Base-by-base conservation (phyloP, 805 yeast species). In the Myxozyma vanderwaltii region DNA sequence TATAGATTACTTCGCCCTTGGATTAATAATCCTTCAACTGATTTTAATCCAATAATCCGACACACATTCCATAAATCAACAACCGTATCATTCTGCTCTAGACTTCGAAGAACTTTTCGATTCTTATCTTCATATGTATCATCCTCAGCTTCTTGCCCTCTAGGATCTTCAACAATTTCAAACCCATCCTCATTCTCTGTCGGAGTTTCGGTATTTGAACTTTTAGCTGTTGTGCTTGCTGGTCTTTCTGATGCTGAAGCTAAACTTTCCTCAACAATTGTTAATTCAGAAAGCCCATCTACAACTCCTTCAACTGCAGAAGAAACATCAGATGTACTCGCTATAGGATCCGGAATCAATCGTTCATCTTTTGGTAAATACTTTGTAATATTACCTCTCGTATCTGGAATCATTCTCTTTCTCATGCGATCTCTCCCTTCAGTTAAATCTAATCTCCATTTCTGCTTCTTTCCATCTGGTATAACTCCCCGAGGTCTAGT, bases 21-120 rank as follows among this genome's bases (percentile, higher is more conserved):
- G 27, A 90, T 86, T 71, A 90, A 74, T 39, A 90, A 77, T 15
- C 92, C 88, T 68, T 89, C 96, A 17, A 80, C 76, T 1, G 91
- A 84, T 31, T 85, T 88, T n/a, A 90, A 74, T 0, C 96, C 96
- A 58, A 86, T 74, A 21, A 91, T 82, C 50, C 84, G 83, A 55
- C 91, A 83, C 0, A 88, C 84, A 69, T 90, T 90, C 85, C 89
- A 85, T 17, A 90, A 73, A 13, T 82, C 82, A n/a, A 76, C 79
- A 24, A 91, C 88, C 47, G 79, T 79, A 70, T 90, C 97, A 15
- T 88, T 88, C 52, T 82, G 79, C 65, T 75, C 84, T 55, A 90
- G 74, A 66, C 88, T 81, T 58, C 91, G 79, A 21, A 89, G 73
- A 0, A 90, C 86, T 67, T 86, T 86, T 56, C 96, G 74, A 69